Base-by-base conservation (phyloP, 2,329 filamentous ascomycete species). In the Aspergillus flavus region DNA sequence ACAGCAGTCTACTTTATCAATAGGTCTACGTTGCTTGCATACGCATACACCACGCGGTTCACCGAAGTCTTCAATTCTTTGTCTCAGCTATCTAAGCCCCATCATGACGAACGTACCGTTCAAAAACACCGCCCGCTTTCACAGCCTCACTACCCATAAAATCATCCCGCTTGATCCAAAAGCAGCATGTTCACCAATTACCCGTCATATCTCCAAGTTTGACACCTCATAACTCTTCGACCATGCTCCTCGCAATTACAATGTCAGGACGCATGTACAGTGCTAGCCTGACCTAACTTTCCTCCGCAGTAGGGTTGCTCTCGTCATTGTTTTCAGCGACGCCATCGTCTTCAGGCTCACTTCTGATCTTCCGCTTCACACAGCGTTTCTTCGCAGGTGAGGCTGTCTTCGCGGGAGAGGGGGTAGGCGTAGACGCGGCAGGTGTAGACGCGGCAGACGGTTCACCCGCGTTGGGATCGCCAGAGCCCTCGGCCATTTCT, bases 401-500 rank as follows among this genome's bases (percentile, higher is more conserved):
- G 34, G 30, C 30, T 19, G 30, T 30, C 52, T 54, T 55, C 11
- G n/a, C 32, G 11, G 52, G 32, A 36, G 52, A 55, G 11, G 23
- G 11, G 23, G 32, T 14, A 26, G 52, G 32, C 12, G 52, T 55
- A 39, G 52, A 36, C 34, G n/a, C n/a, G n/a, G 30, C 52, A 36
- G 52, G 26, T 28, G 26, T 28, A 28, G 52, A 34, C 32, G n/a
- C 30, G 32, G 30, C 52, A 23, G 52, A 55, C 21, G 52, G 32
- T 32, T 64, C 56, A 48, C 54, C 43, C 14, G 43, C 32, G 39
- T 63, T 63, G 4, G 61, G 12, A 10, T 63, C 48, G 6, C 39
- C 48, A n/a, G 67, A 59, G 19, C 64, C 63, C 32, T 64, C 41
- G 19, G 60, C 39, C 14, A 65, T 56, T 7, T 57, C 28, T 14